Evolutionary conservation across 495 filamentous ascomycete species (phyloP).

Genomic region (Aspergillus nidulans): DNA sequence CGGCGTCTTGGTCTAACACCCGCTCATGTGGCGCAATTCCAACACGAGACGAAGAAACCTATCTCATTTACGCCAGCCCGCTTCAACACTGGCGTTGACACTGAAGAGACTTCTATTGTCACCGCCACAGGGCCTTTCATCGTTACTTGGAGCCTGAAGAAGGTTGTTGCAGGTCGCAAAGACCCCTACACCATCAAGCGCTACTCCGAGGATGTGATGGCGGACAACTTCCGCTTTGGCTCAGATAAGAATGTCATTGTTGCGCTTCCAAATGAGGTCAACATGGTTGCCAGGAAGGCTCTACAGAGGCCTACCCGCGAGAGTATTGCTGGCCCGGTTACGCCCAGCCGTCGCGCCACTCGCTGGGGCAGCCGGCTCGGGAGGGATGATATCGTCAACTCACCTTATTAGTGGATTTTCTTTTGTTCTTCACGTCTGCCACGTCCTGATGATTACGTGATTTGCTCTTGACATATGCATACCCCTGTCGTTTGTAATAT

Average conservation of each 20-base stretch:
- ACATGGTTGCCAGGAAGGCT: constrained; percentile 84
- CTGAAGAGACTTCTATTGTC: constrained; percentile 83
- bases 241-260: constrained; percentile 98
- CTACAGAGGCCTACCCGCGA: constrained; percentile 88
- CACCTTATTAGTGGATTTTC: constrained; percentile 58
- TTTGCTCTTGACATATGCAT: constrained; percentile 31
- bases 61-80: constrained; percentile 85
- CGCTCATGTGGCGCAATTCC: constrained; percentile 90
- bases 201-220: constrained; percentile 90
- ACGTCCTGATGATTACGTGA: constrained; percentile 14
- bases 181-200: constrained; percentile 95
- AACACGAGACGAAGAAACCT: constrained; percentile 83
- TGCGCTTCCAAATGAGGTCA: constrained; percentile 92
- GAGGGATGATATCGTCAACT: constrained; percentile 77
- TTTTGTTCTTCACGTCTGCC: not conserved
- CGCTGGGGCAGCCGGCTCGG: constrained; percentile 55
- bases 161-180: constrained; percentile 69
- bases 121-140: constrained; percentile 98
- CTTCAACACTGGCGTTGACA: constrained; percentile 86
- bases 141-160: constrained; percentile 92
- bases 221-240: constrained; percentile 98
- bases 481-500: constrained; percentile 31
- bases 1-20: constrained; percentile 84
- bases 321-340: constrained; percentile 72
- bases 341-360: constrained; percentile 44